Base-by-base conservation (phyloP, 2,329 filamentous ascomycete genomes). In the Nigrospora osmanthi region DNA sequence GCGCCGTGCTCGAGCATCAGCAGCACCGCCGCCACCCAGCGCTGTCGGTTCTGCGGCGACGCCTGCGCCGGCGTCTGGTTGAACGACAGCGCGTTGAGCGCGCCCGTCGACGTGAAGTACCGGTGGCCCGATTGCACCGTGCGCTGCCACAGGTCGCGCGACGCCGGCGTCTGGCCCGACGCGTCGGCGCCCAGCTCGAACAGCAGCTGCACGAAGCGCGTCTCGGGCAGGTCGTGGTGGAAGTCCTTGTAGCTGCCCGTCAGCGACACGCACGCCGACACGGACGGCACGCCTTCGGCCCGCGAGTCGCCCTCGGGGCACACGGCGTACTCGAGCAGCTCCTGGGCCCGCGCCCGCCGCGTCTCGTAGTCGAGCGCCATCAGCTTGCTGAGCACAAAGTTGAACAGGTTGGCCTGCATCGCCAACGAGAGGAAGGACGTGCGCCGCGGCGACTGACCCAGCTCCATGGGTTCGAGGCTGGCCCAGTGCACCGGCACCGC, bases 61-160 rank as follows among this genome's bases (percentile, higher is more conserved):
- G 32, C 14, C 10, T 16, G 14, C 9, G 35, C 14, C 1, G 35
- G 15, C 12, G 11, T 31, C 16, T 40, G 14, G 10, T 39, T 16
- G 23, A 15, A 15, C 9, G 28, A 40, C 34, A 35, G 34, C 34
- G 58, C 54, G 33, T 50, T 55, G 17, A 61, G 43, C 28, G 59
- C 55, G 34, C 34, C 34, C 34, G 13, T 6, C 34, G 14, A 16
- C 34, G 34, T 11, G 16, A 45, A 45, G 31, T 40, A 45, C 30
- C 28, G 35, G 13, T 35, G 28, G 7, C 43, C 43, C n/a, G 38
- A 16, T 19, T 28, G 33, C 5, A 45, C n/a, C 15, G 30, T 28
- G 13, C 38, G 38, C 19, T 12, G 11, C 43, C 43, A 45, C 4
- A 41, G 16, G 11, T 41, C 38, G 11, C 35, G 38, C 14, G 31